Evolutionary conservation across 2,329 filamentous ascomycete species (phyloP), one percentile per base, ranked within the genome.

Genomic region (Aureobasidium musti): DNA sequence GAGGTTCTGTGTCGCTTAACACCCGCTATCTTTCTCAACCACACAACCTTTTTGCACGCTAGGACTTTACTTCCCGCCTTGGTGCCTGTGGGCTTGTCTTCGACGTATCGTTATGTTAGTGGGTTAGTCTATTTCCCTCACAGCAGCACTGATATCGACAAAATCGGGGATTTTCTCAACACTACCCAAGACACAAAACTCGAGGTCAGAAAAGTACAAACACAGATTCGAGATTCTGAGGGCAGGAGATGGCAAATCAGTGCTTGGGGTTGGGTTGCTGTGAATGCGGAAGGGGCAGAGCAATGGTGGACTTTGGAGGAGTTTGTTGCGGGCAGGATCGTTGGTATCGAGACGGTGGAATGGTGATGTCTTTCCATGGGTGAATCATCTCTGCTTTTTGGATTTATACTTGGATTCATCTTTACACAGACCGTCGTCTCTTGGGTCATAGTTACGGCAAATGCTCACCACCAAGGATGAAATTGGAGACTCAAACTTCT

Each of bases 251-350:
- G 23, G 13, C 19, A 43, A 3, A 11, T 52, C 1, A 11, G 3
- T 21, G 47, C 47, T 64, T 43, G 33, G 60, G 49, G 35, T 1
- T 64, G 60, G 60, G 26, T 64, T 23, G 26, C 19, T 7, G 3
- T 5, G 0, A 21, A 8, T 2, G 14, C 21, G 0, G 49, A 47
- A 11, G 60, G 49, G 11, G 19, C n/a, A 21, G 50, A 65, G 26
- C 19, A 65, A 21, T 47, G 39, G n/a, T 65, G 61, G 61, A 47
- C 49, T 14, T 23, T 45, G 10, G 61, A 65, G 28, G 49, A 45
- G 2, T 65, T 54, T 37, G 14, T 65, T 5, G 61, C 61, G 10
- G 61, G 61, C 2, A 47, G 39, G 7, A 13, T 65, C 2, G 10
- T 43, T 1, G 60, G 61, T 3, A 47, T 65, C 2, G 28, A 10